A percentile compares a stretch with the other conserved stretches of the same genome.
Evolutionary conservation across 345 rosid species (phyloP).

Genomic region (Eucalyptus erythrocorys): DNA sequence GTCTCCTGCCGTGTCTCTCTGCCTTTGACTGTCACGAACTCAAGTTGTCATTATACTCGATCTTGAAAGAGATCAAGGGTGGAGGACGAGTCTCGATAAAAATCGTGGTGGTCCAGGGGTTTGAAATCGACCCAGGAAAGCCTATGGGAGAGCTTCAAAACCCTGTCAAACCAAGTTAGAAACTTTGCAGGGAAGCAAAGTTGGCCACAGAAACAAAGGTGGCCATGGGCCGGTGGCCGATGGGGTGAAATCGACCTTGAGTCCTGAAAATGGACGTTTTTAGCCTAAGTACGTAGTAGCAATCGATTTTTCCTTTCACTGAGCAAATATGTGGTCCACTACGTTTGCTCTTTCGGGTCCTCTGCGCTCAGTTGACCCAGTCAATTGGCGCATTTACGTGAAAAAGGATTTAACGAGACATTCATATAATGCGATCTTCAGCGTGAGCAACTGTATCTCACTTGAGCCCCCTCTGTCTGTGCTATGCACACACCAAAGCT

Average conservation of each 20-base stretch:
- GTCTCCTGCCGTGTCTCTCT: background rate
- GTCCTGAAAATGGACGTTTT: background rate
- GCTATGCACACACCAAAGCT: background rate
- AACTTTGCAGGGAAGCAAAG: background rate
- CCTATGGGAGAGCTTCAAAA: background rate
- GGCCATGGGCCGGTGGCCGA: background rate
- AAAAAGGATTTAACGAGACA: fast-evolving
- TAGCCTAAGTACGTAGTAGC: background rate
- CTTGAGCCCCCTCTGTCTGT: background rate
- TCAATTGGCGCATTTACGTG: background rate
- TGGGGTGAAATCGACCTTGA: background rate
- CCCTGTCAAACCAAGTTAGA: background rate
- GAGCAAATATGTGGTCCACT: background rate
- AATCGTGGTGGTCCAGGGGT: background rate
- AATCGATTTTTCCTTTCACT: background rate
- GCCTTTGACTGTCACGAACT: background rate
- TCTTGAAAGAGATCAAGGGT: background rate
- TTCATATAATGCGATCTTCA: background rate
- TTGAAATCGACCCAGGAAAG: background rate
- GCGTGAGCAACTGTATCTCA: background rate
- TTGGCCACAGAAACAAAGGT: background rate
- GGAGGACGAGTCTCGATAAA: background rate
- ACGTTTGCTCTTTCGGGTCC: background rate
- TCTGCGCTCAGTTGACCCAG: background rate
- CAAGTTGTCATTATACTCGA: background rate